A percentile compares a stretch with the other conserved stretches of the same genome.
These are phyloP conservation scores for Globisporangium echinulatum DNA, from an alignment of 352 stramenopile genomes.

Conservation along the genomic window DNA sequence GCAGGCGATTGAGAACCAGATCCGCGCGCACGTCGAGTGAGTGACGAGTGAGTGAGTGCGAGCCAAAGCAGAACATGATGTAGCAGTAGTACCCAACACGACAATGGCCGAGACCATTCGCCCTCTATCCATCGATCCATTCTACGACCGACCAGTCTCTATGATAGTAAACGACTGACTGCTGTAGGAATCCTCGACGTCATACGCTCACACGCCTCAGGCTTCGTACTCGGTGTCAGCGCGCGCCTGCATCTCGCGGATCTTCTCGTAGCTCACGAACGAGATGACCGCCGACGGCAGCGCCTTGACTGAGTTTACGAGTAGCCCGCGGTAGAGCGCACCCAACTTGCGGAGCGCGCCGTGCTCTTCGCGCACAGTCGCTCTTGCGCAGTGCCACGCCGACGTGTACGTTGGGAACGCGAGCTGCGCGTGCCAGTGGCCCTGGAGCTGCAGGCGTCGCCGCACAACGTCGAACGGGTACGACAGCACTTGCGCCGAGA, in stretches of 20 bases:
- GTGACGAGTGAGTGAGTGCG: not conserved
- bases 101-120: too few relatives aligned
- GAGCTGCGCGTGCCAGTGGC: slow-evolving; percentile 51
- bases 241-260: slow-evolving; percentile 42
- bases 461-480: slow-evolving; percentile 81
- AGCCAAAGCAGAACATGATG: too few relatives aligned
- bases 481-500: slow-evolving; percentile 65
- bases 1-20: slow-evolving; percentile 66
- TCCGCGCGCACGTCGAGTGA: slow-evolving; percentile 33
- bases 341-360: slow-evolving; percentile 18
- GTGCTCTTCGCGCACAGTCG: slow-evolving; percentile 34
- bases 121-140: not conserved
- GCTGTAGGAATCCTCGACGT: not conserved
- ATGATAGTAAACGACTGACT: too few relatives aligned
- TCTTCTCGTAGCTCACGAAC: slow-evolving; percentile 79
- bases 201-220: not conserved
- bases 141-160: too few relatives aligned
- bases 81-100: too few relatives aligned
- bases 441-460: slow-evolving; percentile 71
- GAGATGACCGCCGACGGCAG: slow-evolving; percentile 68
- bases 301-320: slow-evolving; percentile 67
- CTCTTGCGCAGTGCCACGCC: slow-evolving; percentile 63
- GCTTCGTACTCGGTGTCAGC: slow-evolving; percentile 24
- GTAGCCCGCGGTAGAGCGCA: slow-evolving; percentile 67
- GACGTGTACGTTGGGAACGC: slow-evolving; percentile 63